Base-by-base conservation (phyloP, 1,284 basidiomycete genomes). In the Sporisorium graminicola region DNA sequence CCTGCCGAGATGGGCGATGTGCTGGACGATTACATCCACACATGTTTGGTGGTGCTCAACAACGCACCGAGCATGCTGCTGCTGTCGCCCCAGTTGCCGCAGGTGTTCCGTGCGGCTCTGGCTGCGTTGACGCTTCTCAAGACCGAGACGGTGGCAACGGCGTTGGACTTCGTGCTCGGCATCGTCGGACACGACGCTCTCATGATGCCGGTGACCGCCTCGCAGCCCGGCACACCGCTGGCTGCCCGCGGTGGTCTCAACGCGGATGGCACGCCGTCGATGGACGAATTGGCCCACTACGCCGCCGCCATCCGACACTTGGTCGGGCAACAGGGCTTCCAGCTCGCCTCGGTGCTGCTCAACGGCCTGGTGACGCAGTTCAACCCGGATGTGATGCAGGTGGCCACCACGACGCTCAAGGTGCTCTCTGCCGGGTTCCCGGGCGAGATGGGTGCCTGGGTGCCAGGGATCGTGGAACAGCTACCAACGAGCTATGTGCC, bases 21-120 rank as follows among this genome's bases (percentile, higher is more conserved):
- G 37, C 88, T 99, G 80, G 97, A 99, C 85, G 97, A 99, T 86
- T 99, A 96, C 80, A 86, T 95, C 58, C 94, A 94, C 79, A 89
- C 95, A 85, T 88, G 94, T 37, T 86, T 92, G 64, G 90, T 92
- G 71, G 88, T 94, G 81, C 86, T 92, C 47, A 89, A 91, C 57
- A 87, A 89, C 73, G 88, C 90, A 1, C 94, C 95, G 1, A 90
- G 92, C 65, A 87, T 93, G 42, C 90, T 95, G 74, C 60, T 81
- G 65, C 65, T 97, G 82, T 79, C 82, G 22, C 80, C 82, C 0
- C 61, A 80, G 37, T 78, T 83, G 59, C 89, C 92, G 7, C 77
- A 79, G 37, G 74, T 82, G 16, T 81, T 82, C 70, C 68, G 67
- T 3, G 65, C 75, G 14, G 78, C 82, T 1, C 47, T 85, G 2